phyloP scores from a whole-genome alignment of 306 rosid genomes.

The Malus orientalis region DNA sequence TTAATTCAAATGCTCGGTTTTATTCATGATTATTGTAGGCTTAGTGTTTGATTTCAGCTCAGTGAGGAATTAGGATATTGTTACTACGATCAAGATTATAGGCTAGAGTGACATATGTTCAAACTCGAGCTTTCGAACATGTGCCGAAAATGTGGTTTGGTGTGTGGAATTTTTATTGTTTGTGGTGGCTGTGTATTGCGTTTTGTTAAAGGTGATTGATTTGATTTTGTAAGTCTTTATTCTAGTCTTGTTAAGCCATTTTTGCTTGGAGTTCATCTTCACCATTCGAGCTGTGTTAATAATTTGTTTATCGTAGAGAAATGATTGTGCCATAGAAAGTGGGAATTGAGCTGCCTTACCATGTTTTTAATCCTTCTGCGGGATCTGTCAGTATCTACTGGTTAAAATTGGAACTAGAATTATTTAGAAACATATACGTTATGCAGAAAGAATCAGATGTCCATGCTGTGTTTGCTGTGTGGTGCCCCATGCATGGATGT shows the following conservation, averaged over 20 bases:
- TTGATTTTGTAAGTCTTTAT: not conserved
- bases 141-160: not conserved
- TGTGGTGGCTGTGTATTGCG: not conserved
- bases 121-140: not conserved
- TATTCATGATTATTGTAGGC: too few relatives aligned
- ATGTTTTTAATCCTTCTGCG: not conserved
- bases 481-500: not conserved
- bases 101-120: not conserved
- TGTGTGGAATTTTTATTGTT: not conserved
- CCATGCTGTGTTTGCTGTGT: too few relatives aligned
- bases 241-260: not conserved
- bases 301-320: not conserved
- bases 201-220: not conserved
- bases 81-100: not conserved
- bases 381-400: not conserved
- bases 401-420: not conserved
- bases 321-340: not conserved
- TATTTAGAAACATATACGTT: not conserved
- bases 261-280: not conserved
- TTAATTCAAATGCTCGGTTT: not conserved
- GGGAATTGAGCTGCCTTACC: not conserved
- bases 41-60: not conserved
- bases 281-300: not conserved
- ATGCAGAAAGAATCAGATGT: not conserved
- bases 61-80: not conserved